phyloP scores from a whole-genome alignment of 345 rosid species.

The Anacardium occidentale region DNA sequence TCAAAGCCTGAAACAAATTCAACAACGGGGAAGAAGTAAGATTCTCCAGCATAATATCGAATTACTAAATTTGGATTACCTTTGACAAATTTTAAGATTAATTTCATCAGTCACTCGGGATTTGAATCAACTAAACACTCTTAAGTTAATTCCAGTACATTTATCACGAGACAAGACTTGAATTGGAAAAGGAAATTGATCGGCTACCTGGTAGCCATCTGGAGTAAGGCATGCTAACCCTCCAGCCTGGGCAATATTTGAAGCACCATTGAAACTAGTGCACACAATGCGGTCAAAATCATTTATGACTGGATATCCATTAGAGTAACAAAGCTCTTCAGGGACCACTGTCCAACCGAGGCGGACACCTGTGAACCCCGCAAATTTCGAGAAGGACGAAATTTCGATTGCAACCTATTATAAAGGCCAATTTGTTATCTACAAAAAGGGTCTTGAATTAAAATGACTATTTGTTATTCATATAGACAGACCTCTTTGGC shows the following conservation, averaged over 20 bases:
- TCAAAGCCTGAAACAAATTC: slow-evolving; percentile 9
- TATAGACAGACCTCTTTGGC: slow-evolving; percentile 75
- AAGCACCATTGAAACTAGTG: slow-evolving; percentile 86
- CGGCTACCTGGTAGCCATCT: slow-evolving; percentile 53
- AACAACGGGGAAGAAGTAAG: background rate
- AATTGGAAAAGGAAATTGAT: background rate
- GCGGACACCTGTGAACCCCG: slow-evolving; percentile 89
- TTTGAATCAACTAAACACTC: too few species aligned
- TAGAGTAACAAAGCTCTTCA: slow-evolving; percentile 62
- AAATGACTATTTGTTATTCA: background rate
- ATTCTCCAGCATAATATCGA: background rate
- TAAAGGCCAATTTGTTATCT: background rate
- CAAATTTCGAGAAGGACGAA: slow-evolving; percentile 83
- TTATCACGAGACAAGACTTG: background rate
- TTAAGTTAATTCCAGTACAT: too few species aligned
- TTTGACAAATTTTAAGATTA: too few species aligned
- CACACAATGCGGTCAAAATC: slow-evolving; percentile 74
- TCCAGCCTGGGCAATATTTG: slow-evolving; percentile 75
- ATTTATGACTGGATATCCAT: slow-evolving; percentile 61
- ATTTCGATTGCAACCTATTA: slow-evolving; percentile 79
- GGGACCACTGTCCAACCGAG: slow-evolving; percentile 92
- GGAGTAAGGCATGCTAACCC: slow-evolving; percentile 75
- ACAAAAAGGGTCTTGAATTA: background rate
- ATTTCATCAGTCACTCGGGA: too few species aligned
- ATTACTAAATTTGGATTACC: background rate